Evolutionary conservation across 2,329 filamentous ascomycete species (phyloP).

Genomic region (Apiospora aurea): DNA sequence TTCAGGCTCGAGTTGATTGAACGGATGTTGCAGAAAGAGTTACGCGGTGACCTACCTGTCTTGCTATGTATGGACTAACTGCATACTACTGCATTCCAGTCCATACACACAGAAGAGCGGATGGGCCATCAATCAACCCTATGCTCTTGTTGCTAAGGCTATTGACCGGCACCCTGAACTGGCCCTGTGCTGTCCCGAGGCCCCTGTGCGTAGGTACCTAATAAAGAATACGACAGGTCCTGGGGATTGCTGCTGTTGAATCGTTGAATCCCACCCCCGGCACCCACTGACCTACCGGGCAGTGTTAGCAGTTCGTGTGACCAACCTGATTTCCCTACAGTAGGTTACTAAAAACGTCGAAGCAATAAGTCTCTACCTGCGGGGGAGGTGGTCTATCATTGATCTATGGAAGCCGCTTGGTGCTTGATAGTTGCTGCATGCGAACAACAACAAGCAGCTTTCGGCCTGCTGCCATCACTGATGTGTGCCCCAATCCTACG

Average conservation of each 20-base stretch:
- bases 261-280: not conserved
- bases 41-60: not conserved
- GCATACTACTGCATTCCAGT: not conserved
- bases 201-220: not conserved
- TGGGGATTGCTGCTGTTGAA: not conserved
- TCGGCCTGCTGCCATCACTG: not conserved
- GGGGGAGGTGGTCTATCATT: too few relatives aligned
- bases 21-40: not conserved
- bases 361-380: too few relatives aligned
- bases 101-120: not conserved
- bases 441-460: not conserved
- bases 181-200: not conserved
- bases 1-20: not conserved
- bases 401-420: too few relatives aligned
- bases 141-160: not conserved
- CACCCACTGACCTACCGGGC: not conserved
- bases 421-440: too few relatives aligned
- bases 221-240: not conserved
- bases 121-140: not conserved
- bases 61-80: not conserved
- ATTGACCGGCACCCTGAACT: not conserved
- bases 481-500: too few relatives aligned
- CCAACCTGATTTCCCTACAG: not conserved
- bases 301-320: not conserved
- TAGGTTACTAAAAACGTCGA: too few relatives aligned